Evolutionary conservation across 495 filamentous ascomycete species (phyloP), one percentile per base, ranked within the genome.

Genomic region (Astrothelium subdiscretum): DNA sequence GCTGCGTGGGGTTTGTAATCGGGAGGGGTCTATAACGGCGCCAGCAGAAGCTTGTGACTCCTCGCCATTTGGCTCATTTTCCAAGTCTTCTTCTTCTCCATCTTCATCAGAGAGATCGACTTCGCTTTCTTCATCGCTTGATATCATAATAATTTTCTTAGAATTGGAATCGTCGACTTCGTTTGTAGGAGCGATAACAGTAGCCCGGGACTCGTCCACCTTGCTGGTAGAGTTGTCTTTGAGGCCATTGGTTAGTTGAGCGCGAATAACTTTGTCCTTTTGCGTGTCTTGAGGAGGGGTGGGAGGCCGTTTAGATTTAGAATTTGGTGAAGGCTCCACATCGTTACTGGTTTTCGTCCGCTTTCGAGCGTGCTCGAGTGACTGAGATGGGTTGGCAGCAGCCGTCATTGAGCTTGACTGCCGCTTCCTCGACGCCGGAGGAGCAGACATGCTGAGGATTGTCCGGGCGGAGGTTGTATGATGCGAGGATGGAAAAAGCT

Each of bases 161-260:
- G 31, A 35, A 42, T n/a, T 51, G 18, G 38, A 58, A 35, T 69
- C 59, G 13, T 52, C 48, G 24, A 20, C 22, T 24, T 27, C 22
- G 24, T 29, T 54, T 3, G 48, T 54, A 26, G 48, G 4, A 8
- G 48, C 48, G 29, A 54, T 29, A 11, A 54, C 48, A 3, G 86
- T 80, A 43, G 88, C 78, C 60, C 77, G 83, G 18, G 87, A 84
- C 70, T 96, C 90, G 72, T 96, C 85, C 51, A 96, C 84, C 35
- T 80, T 80, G 61, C 68, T 77, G 64, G 86, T 80, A 43, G 78
- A 81, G 32, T 80, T 67, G 24, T 83, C 76, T 64, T 85, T 89
- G 15, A 71, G 68, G 15, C 67, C 68, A 61, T 74, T 73, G 4
- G 63, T 65, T 31, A 67, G n/a, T 15, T 48, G 43, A 20, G 43